These are phyloP conservation scores for Leccinum barrowsii DNA, from an alignment of 768 basidiomycete genomes.

Conservation along the genomic window DNA sequence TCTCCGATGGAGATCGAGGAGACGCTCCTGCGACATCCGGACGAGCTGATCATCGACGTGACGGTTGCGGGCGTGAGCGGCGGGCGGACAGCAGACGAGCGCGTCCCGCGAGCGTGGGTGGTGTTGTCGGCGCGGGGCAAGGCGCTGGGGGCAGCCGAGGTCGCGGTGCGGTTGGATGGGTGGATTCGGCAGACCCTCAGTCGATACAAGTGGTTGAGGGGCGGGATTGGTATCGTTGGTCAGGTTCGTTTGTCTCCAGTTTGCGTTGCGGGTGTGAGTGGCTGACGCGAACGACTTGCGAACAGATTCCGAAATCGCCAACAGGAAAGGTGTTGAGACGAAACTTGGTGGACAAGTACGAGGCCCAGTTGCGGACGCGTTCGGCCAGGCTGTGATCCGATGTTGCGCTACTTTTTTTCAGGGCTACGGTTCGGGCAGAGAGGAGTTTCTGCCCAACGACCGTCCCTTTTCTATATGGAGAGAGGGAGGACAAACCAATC, in stretches of 20 bases:
- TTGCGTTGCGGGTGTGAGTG: not conserved
- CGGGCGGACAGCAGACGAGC: conserved; percentile 68
- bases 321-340: conserved; percentile 71
- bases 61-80: conserved; percentile 73
- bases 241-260: conserved; percentile 41
- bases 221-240: conserved; percentile 63
- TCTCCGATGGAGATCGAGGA: conserved; percentile 79
- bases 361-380: conserved; percentile 27
- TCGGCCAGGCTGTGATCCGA: conserved; percentile 25
- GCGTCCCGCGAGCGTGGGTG: conserved; percentile 75
- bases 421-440: not conserved
- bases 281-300: not conserved
- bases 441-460: not conserved
- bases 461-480: not conserved
- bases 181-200: conserved; percentile 66
- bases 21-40: conserved; percentile 58
- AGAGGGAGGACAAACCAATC: not conserved
- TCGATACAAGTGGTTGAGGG: conserved; percentile 73
- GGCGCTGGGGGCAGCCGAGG: conserved; percentile 39
- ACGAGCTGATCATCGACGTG: conserved; percentile 57
- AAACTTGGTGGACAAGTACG: conserved; percentile 56
- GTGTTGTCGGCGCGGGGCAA: conserved; percentile 59
- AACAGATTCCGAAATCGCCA: conserved; percentile 69
- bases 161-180: conserved; percentile 45
- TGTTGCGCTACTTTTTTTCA: not conserved